Evolutionary conservation across 345 rosid species (phyloP).

Genomic region (Arabis alpina): DNA sequence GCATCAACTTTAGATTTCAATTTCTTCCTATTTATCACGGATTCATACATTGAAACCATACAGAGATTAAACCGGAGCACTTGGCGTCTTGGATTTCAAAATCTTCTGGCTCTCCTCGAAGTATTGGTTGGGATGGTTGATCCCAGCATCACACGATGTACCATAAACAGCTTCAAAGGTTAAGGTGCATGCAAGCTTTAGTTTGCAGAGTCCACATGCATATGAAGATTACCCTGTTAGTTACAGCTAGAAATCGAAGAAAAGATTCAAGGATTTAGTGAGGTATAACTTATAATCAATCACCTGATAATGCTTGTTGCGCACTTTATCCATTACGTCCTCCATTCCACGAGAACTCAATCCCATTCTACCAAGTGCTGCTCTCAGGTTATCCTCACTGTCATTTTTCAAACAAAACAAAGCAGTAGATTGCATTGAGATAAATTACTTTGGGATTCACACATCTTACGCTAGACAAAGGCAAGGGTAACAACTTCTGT

Average conservation of each 20-base stretch:
- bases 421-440: conserved; percentile 9
- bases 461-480: conserved; percentile 5
- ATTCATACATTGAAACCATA: too few relatives aligned
- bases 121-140: conserved; percentile 94
- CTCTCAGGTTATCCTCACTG: conserved; percentile 88
- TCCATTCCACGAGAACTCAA: conserved; percentile 64
- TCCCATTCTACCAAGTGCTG: conserved; percentile 84
- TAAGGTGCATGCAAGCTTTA: conserved; percentile 87
- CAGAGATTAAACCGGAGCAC: conserved; percentile 28
- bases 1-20: neutral
- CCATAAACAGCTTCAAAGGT: conserved; percentile 84
- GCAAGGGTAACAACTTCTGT: neutral
- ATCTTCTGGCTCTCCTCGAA: conserved; percentile 79
- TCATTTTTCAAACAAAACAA: conserved; percentile 13
- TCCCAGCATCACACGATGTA: conserved; percentile 71
- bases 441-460: conserved; percentile 4
- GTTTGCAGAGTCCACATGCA: conserved; percentile 23
- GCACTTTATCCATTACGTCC: conserved; percentile 81
- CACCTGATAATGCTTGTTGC: conserved; percentile 87
- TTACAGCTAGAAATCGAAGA: conserved; percentile 3
- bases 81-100: conserved; percentile 62
- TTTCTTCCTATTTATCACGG: too few relatives aligned
- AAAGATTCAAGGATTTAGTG: conserved; percentile 13
- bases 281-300: conserved; percentile 9
- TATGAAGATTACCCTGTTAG: conserved; percentile 9